phyloP scores from a whole-genome alignment of 352 stramenopile genomes.

The Pythium coloratum region DNA sequence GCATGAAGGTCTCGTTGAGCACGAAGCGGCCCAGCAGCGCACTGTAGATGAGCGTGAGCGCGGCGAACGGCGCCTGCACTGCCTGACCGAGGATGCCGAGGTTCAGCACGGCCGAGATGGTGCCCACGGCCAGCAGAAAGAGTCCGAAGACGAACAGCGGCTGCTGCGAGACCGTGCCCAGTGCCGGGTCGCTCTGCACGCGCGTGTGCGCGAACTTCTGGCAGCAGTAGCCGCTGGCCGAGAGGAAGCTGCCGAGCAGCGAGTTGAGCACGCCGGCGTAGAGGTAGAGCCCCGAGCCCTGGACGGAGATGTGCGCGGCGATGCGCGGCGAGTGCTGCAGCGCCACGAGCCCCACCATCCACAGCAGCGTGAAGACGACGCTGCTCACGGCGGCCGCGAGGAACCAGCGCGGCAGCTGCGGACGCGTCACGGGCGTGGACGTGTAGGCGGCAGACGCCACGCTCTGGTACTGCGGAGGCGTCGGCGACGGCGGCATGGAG shows the following conservation, averaged over 20 bases:
- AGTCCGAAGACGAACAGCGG: conserved; percentile 54
- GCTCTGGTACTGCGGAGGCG: conserved; percentile 7
- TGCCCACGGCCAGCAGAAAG: conserved; percentile 62
- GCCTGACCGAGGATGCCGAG: conserved; percentile 73
- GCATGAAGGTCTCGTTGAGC: conserved; percentile 49
- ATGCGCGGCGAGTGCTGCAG: conserved; percentile 37
- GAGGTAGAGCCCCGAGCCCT: conserved; percentile 37
- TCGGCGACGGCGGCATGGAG: neutral
- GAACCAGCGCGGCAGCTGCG: conserved; percentile 60
- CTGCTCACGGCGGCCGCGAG: conserved; percentile 35
- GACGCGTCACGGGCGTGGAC: neutral
- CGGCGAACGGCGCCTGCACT: conserved; percentile 76
- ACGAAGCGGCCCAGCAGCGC: conserved; percentile 67
- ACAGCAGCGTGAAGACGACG: conserved; percentile 44
- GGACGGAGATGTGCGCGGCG: conserved; percentile 22
- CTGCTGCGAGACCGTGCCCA: conserved; percentile 65
- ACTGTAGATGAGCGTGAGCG: conserved; percentile 81
- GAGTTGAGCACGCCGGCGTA: conserved; percentile 78
- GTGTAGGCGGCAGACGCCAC: neutral
- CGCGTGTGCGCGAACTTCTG: conserved; percentile 73
- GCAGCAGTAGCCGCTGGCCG: conserved; percentile 78
- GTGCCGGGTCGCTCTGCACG: conserved; percentile 44
- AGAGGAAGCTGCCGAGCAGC: conserved; percentile 72
- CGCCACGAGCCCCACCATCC: conserved; percentile 51
- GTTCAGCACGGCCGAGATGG: conserved; percentile 70